Evolutionary conservation across 2,329 filamentous ascomycete genomes (phyloP).

Genomic region (Zymoseptoria tritici): DNA sequence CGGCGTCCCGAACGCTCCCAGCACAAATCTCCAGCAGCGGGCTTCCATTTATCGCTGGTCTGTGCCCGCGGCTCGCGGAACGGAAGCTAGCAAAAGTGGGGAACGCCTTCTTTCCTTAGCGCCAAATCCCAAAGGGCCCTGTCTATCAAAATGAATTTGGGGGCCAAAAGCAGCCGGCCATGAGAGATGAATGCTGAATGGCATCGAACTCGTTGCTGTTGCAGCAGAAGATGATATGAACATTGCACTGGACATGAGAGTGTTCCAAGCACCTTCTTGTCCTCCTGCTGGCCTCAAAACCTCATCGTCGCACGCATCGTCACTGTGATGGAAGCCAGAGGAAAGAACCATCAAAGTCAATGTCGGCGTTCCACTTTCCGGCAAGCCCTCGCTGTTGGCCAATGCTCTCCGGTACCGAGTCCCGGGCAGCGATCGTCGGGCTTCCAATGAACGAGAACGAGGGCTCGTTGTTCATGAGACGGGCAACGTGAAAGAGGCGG

Average conservation of each 20-base stretch:
- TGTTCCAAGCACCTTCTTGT: background rate
- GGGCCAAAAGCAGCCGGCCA: background rate
- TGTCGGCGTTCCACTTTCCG: background rate
- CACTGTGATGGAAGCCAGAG: background rate
- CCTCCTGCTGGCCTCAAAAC: background rate
- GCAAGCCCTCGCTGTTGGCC: background rate
- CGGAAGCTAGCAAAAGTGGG: background rate
- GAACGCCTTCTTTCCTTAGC: background rate
- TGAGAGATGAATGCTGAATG: background rate
- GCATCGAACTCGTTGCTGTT: background rate
- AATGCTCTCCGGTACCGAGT: background rate
- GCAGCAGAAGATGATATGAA: background rate
- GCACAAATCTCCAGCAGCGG: background rate
- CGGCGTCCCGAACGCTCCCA: background rate
- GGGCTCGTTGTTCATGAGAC: background rate
- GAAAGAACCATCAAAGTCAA: background rate
- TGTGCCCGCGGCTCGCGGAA: background rate
- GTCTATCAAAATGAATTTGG: background rate
- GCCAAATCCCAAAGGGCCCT: background rate
- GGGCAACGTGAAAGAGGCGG: background rate
- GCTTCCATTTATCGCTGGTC: background rate
- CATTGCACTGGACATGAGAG: background rate
- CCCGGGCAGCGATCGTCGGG: background rate
- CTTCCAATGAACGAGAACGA: background rate
- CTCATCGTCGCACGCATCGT: background rate